These are phyloP conservation scores for Naganishia onofrii DNA, from an alignment of 768 basidiomycete species.

Conservation along the genomic window DNA sequence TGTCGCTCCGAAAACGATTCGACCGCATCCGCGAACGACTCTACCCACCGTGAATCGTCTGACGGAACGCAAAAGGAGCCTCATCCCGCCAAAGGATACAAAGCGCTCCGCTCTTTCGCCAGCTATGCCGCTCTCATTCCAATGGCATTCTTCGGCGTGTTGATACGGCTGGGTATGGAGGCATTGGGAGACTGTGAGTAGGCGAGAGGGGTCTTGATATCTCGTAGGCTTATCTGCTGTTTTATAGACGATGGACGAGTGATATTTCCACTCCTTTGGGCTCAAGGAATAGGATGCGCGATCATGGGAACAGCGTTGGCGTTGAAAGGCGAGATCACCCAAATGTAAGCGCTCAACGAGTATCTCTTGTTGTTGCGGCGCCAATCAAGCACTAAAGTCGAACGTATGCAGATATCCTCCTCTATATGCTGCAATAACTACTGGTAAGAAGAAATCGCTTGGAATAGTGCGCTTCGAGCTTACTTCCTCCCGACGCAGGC, in stretches of 20 bases:
- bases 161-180: constrained; percentile 73
- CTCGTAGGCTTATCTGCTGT: neutral
- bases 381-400: neutral
- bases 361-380: neutral
- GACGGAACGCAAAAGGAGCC: neutral
- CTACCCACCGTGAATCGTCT: neutral
- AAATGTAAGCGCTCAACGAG: constrained; percentile 61
- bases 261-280: constrained; percentile 79
- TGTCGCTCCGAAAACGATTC: neutral
- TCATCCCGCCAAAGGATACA: neutral
- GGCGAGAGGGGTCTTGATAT: neutral
- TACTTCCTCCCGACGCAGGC: constrained; percentile 55
- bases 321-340: constrained; percentile 68
- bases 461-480: neutral
- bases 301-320: constrained; percentile 80
- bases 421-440: constrained; percentile 80
- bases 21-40: neutral
- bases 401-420: constrained; percentile 70
- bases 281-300: constrained; percentile 82
- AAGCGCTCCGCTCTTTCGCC: constrained; percentile 31
- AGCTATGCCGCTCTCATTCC: constrained; percentile 57
- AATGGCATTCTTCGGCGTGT: constrained; percentile 76
- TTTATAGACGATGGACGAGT: constrained; percentile 61
- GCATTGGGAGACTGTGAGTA: constrained; percentile 64
- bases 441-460: constrained; percentile 58